Percentiles rank a stretch among this genome's conserved stretches.
These are phyloP conservation scores for Elaeagnus macrophylla DNA, from an alignment of 306 rosid species.

Conservation along the genomic window DNA sequence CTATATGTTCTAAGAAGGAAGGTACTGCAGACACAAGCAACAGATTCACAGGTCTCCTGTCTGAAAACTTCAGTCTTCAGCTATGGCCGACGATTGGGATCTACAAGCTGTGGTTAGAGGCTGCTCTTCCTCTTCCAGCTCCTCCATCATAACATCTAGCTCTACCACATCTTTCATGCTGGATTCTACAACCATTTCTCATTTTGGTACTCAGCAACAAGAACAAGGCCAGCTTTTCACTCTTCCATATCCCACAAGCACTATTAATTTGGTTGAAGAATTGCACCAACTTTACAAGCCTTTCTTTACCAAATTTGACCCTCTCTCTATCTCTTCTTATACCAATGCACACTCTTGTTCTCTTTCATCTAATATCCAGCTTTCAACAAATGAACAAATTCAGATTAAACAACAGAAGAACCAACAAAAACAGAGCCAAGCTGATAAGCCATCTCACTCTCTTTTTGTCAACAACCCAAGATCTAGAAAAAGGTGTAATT, in stretches of 20 bases:
- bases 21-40: conserved; percentile 18
- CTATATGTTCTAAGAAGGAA: conserved; percentile 7
- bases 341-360: conserved; percentile 6
- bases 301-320: conserved; percentile 52
- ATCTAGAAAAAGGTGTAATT: conserved; percentile 67
- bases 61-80: background rate
- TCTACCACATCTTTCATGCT: conserved; percentile 15
- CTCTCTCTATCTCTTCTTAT: conserved; percentile 9
- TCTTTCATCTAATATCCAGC: background rate
- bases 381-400: conserved; percentile 6
- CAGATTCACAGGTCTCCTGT: conserved; percentile 32
- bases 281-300: conserved; percentile 90
- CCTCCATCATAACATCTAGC: conserved; percentile 6
- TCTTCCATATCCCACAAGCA: conserved; percentile 39
- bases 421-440: conserved; percentile 33
- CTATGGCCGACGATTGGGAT: conserved; percentile 84
- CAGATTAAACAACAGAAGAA: conserved; percentile 18
- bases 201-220: conserved; percentile 14
- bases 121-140: conserved; percentile 26
- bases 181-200: conserved; percentile 9
- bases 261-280: conserved; percentile 34
- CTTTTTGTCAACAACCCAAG: conserved; percentile 38
- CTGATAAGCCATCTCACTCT: conserved; percentile 29
- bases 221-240: conserved; percentile 20
- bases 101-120: conserved; percentile 87